phyloP scores from a whole-genome alignment of 345 rosid species.

The Hevea brasiliensis region DNA sequence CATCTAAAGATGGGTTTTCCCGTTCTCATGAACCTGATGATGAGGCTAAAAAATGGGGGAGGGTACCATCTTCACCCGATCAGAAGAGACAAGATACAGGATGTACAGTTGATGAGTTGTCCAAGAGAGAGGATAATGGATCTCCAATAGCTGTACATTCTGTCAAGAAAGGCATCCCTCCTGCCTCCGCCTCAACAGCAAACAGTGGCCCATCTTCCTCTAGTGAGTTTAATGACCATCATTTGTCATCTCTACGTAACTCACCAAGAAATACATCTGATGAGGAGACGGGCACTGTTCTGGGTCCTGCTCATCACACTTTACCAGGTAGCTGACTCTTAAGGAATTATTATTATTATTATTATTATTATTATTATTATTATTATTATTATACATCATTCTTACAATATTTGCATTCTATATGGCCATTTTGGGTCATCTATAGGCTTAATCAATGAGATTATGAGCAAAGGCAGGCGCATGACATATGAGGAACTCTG shows the following conservation, averaged over 20 bases:
- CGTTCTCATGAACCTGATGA: constrained; percentile 54
- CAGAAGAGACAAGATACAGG: constrained; percentile 51
- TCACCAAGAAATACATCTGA: constrained; percentile 66
- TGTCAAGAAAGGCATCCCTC: constrained; percentile 41
- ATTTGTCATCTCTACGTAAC: constrained; percentile 52
- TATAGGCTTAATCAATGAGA: constrained; percentile 77
- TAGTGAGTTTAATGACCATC: constrained; percentile 61
- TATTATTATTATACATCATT: too few species aligned
- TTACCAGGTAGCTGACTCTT: constrained; percentile 56
- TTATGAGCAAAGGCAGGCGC: constrained; percentile 90
- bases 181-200: constrained; percentile 53
- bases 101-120: constrained; percentile 39
- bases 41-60: constrained; percentile 56
- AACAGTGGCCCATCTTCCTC: constrained; percentile 85
- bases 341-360: not conserved
- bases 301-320: constrained; percentile 61
- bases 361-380: not conserved
- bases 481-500: constrained; percentile 96
- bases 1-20: constrained; percentile 51
- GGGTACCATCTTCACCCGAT: constrained; percentile 61
- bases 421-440: not conserved
- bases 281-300: constrained; percentile 54
- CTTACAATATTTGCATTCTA: not conserved
- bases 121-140: constrained; percentile 55
- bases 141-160: constrained; percentile 30